Evolutionary conservation across 169 alveolate species (phyloP).

Genomic region (Besnoitia besnoiti): DNA sequence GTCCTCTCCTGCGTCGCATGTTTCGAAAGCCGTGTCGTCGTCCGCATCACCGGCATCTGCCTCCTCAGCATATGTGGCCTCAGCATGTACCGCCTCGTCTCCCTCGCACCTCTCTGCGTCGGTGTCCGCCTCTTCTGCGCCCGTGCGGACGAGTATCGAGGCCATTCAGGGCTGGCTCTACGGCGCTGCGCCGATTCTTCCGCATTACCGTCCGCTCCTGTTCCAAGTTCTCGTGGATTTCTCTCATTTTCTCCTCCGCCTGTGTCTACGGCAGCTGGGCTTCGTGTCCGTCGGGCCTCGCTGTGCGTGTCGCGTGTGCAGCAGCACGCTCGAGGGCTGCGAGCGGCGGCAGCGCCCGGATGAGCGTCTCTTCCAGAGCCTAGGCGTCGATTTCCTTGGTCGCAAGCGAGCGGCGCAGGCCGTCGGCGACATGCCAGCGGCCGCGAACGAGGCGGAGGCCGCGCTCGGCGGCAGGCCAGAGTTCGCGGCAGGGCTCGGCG

Average conservation of each 20-base stretch:
- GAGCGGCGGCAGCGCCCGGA: background rate
- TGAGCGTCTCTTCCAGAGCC: background rate
- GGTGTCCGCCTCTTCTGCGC: background rate
- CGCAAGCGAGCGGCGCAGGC: too few relatives aligned
- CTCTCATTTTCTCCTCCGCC: background rate
- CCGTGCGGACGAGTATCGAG: background rate
- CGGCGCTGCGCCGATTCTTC: constrained; percentile 25
- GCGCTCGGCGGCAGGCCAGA: background rate
- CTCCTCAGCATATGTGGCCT: too few relatives aligned
- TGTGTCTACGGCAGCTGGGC: background rate
- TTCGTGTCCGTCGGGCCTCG: background rate
- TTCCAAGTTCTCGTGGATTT: background rate
- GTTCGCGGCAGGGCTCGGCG: background rate
- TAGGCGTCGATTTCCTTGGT: too few relatives aligned
- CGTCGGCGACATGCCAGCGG: too few relatives aligned
- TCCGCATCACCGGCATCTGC: background rate
- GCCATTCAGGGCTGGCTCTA: background rate
- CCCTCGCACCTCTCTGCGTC: background rate
- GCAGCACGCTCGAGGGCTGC: constrained; percentile 25
- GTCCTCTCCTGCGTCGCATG: too few relatives aligned
- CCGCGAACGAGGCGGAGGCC: too few relatives aligned
- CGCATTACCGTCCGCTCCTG: constrained; percentile 20
- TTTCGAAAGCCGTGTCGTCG: background rate
- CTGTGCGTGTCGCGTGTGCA: constrained; percentile 26
- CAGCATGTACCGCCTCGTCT: background rate